Conservation (phyloP, 2,329 filamentous ascomycete species). For the Trichophyton schoenleinii region DNA sequence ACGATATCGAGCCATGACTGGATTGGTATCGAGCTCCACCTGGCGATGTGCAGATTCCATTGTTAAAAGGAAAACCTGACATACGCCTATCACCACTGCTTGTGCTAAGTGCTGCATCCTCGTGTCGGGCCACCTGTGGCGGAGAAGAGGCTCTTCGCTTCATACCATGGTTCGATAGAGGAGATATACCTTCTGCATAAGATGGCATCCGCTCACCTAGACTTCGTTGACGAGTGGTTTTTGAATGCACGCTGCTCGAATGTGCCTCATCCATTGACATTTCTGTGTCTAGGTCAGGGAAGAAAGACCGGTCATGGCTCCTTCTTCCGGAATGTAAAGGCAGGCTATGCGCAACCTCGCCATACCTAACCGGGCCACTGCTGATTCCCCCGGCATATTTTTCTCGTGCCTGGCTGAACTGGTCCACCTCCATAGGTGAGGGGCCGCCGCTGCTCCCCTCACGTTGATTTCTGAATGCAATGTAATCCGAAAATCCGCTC, state of each 20-base stretch:
- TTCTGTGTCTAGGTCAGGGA: slow-evolving; percentile 37
- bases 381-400: slow-evolving; percentile 10
- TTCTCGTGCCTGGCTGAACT: slow-evolving; percentile 24
- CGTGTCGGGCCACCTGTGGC: slow-evolving; percentile 31
- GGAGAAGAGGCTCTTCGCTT: slow-evolving; percentile 55
- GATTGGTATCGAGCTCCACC: slow-evolving; percentile 40
- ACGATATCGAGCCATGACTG: slow-evolving; percentile 51
- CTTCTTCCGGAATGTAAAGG: slow-evolving; percentile 44
- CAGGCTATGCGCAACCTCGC: slow-evolving; percentile 40
- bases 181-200: slow-evolving; percentile 21
- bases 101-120: slow-evolving; percentile 41
- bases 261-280: slow-evolving; percentile 28
- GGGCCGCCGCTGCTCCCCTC: slow-evolving; percentile 29
- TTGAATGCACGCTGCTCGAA: slow-evolving; percentile 17
- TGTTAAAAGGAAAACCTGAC: slow-evolving; percentile 40
- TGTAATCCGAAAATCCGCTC: slow-evolving; percentile 30
- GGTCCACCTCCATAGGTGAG: slow-evolving; percentile 32
- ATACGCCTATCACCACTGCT: slow-evolving; percentile 31
- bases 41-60: slow-evolving; percentile 37
- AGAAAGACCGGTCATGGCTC: slow-evolving; percentile 50
- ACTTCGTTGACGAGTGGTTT: slow-evolving; percentile 20
- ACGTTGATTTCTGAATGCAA: slow-evolving; percentile 33
- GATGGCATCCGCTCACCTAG: slow-evolving; percentile 29
- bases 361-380: slow-evolving; percentile 10
- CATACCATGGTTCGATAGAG: slow-evolving; percentile 39